Conservation (phyloP, 805 yeast species). For the Wickerhamomyces ciferrii region DNA sequence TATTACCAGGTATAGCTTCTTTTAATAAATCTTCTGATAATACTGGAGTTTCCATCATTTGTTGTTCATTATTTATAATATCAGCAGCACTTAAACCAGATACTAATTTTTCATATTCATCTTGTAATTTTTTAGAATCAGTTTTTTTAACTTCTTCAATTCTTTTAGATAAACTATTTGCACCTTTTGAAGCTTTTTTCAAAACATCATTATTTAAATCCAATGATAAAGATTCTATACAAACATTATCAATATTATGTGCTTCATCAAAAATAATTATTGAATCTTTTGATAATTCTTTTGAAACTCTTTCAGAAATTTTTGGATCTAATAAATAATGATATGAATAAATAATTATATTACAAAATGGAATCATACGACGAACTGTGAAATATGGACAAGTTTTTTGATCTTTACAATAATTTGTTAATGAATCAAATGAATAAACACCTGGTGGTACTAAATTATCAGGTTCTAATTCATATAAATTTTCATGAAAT, state of each 20-base stretch:
- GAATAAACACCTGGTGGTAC: conserved; percentile 94
- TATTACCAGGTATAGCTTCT: conserved; percentile 97
- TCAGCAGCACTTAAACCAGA: conserved; percentile 86
- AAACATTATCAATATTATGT: conserved; percentile 97
- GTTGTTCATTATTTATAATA: conserved; percentile 53
- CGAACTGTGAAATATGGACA: conserved; percentile 98
- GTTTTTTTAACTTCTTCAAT: conserved; percentile 81
- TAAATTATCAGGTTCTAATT: conserved; percentile 80
- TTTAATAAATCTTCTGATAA: conserved; percentile 78
- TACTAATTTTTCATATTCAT: conserved; percentile 87
- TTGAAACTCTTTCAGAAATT: conserved; percentile 92
- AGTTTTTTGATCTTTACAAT: conserved; percentile 73
- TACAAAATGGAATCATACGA: conserved; percentile 94
- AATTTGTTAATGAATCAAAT: conserved; percentile 73
- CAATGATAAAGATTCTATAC: conserved; percentile 90
- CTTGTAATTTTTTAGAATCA: conserved; percentile 79
- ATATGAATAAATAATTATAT: conserved; percentile 91
- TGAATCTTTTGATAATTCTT: conserved; percentile 85
- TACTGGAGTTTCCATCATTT: conserved; percentile 82
- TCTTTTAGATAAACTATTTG: conserved; percentile 66
- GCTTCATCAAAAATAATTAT: conserved; percentile 98
- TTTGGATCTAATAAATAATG: conserved; percentile 96
- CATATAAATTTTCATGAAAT: conserved; percentile 86
- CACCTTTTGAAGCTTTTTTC: conserved; percentile 84
- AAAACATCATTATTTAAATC: conserved; percentile 89